Conservation (phyloP, 2,329 filamentous ascomycete genomes). For the Leptosphaerulina australis region DNA sequence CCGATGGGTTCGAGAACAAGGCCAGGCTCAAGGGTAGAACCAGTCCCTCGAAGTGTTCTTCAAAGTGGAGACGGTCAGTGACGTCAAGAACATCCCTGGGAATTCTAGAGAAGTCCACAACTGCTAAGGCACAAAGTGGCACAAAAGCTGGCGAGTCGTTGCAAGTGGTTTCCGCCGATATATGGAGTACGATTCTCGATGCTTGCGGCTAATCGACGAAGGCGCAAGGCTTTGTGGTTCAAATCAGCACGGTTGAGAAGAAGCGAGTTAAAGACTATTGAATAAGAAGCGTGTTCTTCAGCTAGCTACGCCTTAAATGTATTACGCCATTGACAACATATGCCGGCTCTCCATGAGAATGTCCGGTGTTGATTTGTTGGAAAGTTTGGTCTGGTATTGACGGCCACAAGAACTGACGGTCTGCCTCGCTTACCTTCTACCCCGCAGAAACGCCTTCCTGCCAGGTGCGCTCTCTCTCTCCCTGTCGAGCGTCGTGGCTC, state of each 20-base stretch:
- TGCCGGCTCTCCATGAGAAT: slow-evolving; percentile 13
- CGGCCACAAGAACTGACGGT: slow-evolving; percentile 8
- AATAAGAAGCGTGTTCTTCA: not conserved
- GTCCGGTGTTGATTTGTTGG: slow-evolving; percentile 10
- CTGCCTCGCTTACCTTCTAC: slow-evolving; percentile 1
- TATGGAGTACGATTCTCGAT: not conserved
- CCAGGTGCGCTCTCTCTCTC: not conserved
- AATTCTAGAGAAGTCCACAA: too few species aligned
- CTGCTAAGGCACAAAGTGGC: not conserved
- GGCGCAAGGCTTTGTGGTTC: not conserved
- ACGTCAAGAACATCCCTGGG: too few species aligned
- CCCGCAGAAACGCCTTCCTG: not conserved
- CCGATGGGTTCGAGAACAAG: too few species aligned
- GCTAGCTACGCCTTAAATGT: not conserved
- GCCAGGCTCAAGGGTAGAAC: too few species aligned
- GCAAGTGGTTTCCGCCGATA: not conserved
- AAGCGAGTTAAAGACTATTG: not conserved
- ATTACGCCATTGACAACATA: slow-evolving; percentile 3
- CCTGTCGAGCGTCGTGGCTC: not conserved
- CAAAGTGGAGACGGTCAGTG: too few species aligned
- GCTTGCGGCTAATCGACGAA: not conserved
- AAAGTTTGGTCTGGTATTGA: slow-evolving; percentile 1
- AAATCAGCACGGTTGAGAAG: too few species aligned
- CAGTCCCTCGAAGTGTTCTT: too few species aligned
- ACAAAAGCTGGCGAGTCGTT: not conserved